Conservation (phyloP, 371 early-diverging fungal genomes). For the Rhizopus stolonifer region DNA sequence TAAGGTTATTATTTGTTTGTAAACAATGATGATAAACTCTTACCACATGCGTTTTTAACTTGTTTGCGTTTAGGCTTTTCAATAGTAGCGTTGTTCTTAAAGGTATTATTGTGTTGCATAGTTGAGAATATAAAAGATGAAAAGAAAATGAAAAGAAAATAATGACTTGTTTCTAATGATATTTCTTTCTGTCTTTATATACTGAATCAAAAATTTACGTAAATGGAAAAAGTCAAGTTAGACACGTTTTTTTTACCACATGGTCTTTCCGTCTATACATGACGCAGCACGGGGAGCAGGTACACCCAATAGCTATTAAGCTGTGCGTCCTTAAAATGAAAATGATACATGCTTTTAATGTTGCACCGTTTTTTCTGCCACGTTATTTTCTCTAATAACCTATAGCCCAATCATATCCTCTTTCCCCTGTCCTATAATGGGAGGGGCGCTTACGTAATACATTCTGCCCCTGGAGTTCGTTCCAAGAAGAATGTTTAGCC, state of each 20-base stretch:
- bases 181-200: neutral
- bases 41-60: slow-evolving; percentile 43
- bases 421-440: too few species aligned
- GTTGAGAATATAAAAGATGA: neutral
- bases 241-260: neutral
- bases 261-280: neutral
- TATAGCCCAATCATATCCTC: too few species aligned
- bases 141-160: neutral
- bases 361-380: neutral
- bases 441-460: too few species aligned
- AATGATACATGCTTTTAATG: neutral
- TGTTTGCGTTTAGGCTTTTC: slow-evolving; percentile 34
- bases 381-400: neutral
- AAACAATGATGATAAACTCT: too few species aligned
- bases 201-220: too few species aligned
- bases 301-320: neutral
- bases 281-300: neutral
- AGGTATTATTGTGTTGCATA: neutral
- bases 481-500: too few species aligned
- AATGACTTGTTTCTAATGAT: neutral
- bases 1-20: neutral
- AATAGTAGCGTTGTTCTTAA: neutral
- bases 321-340: neutral
- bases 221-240: neutral
- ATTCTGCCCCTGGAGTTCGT: too few species aligned